Percentiles rank a stretch among this genome's conserved stretches.
Conservation (phyloP, 768 basidiomycete species). For the Phlegmacium glaucopus region DNA sequence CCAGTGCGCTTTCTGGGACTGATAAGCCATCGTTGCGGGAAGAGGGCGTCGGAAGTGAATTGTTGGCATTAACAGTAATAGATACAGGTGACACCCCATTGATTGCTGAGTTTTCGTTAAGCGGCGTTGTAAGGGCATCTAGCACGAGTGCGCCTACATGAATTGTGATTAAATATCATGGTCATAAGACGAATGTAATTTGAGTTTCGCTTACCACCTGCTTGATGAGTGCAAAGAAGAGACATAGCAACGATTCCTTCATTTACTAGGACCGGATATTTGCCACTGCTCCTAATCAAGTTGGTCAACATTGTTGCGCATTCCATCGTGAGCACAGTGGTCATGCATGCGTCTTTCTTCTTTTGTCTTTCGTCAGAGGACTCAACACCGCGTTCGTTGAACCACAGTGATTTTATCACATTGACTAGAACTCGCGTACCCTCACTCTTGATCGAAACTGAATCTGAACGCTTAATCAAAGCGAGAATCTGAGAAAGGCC, state of each 20-base stretch:
- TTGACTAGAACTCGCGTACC: constrained; percentile 88
- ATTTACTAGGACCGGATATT: constrained; percentile 83
- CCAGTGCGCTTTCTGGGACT: constrained; percentile 55
- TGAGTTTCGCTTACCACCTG: constrained; percentile 49
- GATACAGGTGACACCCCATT: constrained; percentile 37
- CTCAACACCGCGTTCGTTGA: constrained; percentile 35
- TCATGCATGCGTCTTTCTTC: constrained; percentile 52
- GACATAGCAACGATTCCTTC: constrained; percentile 86
- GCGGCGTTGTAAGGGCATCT: constrained; percentile 50
- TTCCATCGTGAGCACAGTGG: constrained; percentile 46
- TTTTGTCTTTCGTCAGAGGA: constrained; percentile 36
- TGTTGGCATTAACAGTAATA: constrained; percentile 40
- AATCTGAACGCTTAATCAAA: constrained; percentile 76
- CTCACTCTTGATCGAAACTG: constrained; percentile 82
- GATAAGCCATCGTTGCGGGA: constrained; percentile 36
- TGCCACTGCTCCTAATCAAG: constrained; percentile 72
- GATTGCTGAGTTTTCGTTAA: constrained; percentile 26
- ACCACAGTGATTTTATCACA: constrained; percentile 75
- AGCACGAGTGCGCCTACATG: constrained; percentile 58
- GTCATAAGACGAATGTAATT: neutral
- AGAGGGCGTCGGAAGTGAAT: constrained; percentile 45
- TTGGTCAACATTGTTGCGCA: constrained; percentile 62
- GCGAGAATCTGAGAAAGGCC: constrained; percentile 69
- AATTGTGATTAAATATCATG: neutral
- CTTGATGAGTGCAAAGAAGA: constrained; percentile 61